Evolutionary conservation across 345 rosid genomes (phyloP), one percentile per base, ranked within the genome.

Genomic region (Angophora floribunda): DNA sequence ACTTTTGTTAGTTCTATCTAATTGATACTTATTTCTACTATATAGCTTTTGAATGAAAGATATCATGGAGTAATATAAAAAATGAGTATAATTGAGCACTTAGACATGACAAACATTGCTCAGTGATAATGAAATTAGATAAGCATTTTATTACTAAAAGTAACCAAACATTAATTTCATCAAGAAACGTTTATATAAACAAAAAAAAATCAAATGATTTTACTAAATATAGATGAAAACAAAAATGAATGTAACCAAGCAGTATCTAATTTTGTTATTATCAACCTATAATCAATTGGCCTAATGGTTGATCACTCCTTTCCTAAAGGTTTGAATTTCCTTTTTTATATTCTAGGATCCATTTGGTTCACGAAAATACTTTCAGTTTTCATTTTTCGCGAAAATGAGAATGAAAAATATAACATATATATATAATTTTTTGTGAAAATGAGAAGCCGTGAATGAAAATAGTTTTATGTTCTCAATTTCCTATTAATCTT

Each of bases 51-150:
- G 36, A n/a, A 63, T n/a, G 75, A 63, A 63, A 63, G 4, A 63
- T n/a, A n/a, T n/a, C 19, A 13, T 63, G 70, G 17, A 63, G 36
- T n/a, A 63, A 63, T 53, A 7, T 0, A 13, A 13, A 28, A 28
- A 3, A 63, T 4, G 7, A 63, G 75, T 63, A 63, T 13, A n/a
- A 63, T 63, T 3, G 5, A 63, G 75, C 75, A n/a, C 16, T 3
- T 63, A 63, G 75, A n/a, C 0, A 2, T 0, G 1, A 63, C 75
- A n/a, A 6, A n/a, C 36, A 13, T 6, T 13, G 3, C n/a, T 13
- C 12, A 6, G 0, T 61, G 0, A 28, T 61, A 13, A 61, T 61
- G 70, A 28, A 13, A 61, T 61, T 61, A 61, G 32, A n/a, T 63
- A n/a, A n/a, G 75, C 75, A 7, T n/a, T n/a, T n/a, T 63, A n/a